phyloP scores from a whole-genome alignment of 257 asterid genomes.

The Anisodus tanguticus region DNA sequence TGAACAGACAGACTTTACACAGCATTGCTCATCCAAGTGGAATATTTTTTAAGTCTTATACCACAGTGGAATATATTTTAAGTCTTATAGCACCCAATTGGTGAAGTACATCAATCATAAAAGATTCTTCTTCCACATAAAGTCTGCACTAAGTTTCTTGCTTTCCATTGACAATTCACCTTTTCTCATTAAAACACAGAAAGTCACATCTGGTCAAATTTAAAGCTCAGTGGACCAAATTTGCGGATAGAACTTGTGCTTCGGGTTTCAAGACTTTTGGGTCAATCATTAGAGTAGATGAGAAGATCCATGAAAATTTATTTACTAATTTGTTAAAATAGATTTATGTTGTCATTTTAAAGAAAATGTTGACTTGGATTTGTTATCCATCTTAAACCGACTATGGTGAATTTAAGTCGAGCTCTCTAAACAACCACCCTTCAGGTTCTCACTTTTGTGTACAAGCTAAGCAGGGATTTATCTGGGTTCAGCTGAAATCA shows the following conservation, averaged over 20 bases:
- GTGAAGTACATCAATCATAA: not conserved
- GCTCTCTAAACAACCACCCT: constrained; percentile 17
- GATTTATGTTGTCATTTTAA: not conserved
- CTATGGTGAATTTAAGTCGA: not conserved
- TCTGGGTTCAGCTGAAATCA: not conserved
- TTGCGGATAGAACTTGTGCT: not conserved
- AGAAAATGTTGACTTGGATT: not conserved
- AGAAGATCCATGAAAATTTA: constrained; percentile 1
- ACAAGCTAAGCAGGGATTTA: not conserved
- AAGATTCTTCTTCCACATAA: not conserved
- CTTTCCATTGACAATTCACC: not conserved
- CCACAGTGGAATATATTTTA: not conserved
- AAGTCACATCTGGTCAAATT: not conserved
- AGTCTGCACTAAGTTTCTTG: not conserved
- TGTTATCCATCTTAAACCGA: not conserved
- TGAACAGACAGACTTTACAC: not conserved
- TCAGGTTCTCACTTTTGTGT: not conserved
- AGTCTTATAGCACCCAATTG: not conserved
- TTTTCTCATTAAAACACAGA: not conserved
- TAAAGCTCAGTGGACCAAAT: not conserved
- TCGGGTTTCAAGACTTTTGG: not conserved
- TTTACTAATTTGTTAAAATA: not conserved
- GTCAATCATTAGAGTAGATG: not conserved
- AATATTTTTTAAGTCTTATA: too few species aligned
- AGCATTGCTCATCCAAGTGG: not conserved